These are phyloP conservation scores for Esteya vermicola DNA, from an alignment of 2,329 filamentous ascomycete genomes.

Conservation along the genomic window DNA sequence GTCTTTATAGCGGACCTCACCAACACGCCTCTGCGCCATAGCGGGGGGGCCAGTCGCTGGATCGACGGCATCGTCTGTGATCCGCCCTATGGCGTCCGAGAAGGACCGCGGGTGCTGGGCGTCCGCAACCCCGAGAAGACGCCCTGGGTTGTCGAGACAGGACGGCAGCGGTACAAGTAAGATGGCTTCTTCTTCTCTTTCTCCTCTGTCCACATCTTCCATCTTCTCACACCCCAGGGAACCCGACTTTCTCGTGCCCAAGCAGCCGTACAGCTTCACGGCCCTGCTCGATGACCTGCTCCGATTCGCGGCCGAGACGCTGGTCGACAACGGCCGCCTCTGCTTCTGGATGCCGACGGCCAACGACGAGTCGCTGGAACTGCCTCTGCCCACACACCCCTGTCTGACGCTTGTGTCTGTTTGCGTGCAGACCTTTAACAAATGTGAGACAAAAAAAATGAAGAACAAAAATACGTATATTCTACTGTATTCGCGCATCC, in stretches of 20 bases:
- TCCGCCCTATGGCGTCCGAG: slow-evolving; percentile 87
- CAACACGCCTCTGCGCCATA: slow-evolving; percentile 56
- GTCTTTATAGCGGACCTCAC: slow-evolving; percentile 79
- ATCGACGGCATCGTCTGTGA: slow-evolving; percentile 92
- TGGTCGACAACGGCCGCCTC: slow-evolving; percentile 67
- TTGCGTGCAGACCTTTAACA: slow-evolving; percentile 79
- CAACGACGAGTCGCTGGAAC: slow-evolving; percentile 62
- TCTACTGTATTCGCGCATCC: not conserved
- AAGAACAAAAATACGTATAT: too few relatives aligned
- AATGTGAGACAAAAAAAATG: too few relatives aligned
- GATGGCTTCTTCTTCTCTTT: slow-evolving; percentile 14
- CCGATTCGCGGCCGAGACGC: slow-evolving; percentile 59
- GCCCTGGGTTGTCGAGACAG: slow-evolving; percentile 50
- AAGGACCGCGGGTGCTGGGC: slow-evolving; percentile 80
- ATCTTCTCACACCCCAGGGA: not conserved
- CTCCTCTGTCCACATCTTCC: not conserved
- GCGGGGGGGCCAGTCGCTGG: slow-evolving; percentile 23
- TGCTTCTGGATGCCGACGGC: slow-evolving; percentile 97
- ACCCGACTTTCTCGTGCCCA: slow-evolving; percentile 67
- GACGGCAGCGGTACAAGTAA: slow-evolving; percentile 54
- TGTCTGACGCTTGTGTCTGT: slow-evolving; percentile 58
- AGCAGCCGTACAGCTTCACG: slow-evolving; percentile 81
- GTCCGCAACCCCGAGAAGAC: slow-evolving; percentile 50
- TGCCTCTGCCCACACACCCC: slow-evolving; percentile 64
- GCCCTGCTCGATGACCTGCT: slow-evolving; percentile 86